A percentile compares a stretch with the other conserved stretches of the same genome.
These are phyloP conservation scores for Paramecium primaurelia DNA, from an alignment of 73 alveolate species.

Conservation along the genomic window DNA sequence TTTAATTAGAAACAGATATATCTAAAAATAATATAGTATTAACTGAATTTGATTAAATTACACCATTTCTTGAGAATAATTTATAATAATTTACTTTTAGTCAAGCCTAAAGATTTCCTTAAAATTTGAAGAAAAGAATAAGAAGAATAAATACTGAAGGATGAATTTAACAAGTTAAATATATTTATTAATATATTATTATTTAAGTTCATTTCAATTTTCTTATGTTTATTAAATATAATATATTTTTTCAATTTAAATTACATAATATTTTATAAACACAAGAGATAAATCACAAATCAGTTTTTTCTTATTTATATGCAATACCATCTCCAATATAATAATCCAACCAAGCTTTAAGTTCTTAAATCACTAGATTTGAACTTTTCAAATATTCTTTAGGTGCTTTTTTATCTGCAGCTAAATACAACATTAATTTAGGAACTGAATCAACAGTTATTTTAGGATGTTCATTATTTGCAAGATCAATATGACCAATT, in stretches of 20 bases:
- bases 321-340: neutral
- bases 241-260: neutral
- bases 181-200: neutral
- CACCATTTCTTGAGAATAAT: neutral
- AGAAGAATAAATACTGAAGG: neutral
- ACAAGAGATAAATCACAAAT: neutral
- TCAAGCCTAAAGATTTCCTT: neutral
- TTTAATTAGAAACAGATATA: neutral
- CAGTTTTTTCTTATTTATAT: neutral
- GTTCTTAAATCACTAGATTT: neutral
- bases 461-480: constrained; percentile 9
- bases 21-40: neutral
- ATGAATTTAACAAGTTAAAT: neutral
- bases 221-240: neutral
- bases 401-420: constrained; percentile 10
- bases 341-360: neutral
- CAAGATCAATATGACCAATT: neutral
- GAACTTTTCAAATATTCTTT: constrained; percentile 17
- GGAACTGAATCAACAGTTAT: constrained; percentile 6
- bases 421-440: neutral
- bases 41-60: neutral
- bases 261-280: neutral
- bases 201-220: neutral
- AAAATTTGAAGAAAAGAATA: neutral
- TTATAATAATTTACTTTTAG: neutral